Conservation (phyloP, 139 green algal species). For the Tetradesmus lagerheimii region DNA sequence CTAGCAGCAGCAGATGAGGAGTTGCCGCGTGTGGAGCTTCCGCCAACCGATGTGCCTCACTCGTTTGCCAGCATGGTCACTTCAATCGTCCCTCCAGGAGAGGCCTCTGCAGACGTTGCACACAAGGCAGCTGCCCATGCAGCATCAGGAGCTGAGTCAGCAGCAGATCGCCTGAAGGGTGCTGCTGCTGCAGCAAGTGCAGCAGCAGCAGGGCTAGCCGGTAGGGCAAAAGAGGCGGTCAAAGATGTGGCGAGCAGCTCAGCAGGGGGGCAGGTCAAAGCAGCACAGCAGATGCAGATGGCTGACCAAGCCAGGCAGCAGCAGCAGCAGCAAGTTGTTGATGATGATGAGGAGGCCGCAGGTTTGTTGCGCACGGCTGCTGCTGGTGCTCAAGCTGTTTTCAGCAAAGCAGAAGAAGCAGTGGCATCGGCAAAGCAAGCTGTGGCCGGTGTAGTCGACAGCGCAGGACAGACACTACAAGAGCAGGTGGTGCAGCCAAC, state of each 20-base stretch:
- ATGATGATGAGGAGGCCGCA: not conserved
- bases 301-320: not conserved
- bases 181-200: not conserved
- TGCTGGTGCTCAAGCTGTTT: not conserved
- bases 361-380: not conserved
- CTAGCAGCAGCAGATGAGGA: not conserved
- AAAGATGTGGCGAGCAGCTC: not conserved
- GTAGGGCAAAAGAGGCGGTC: not conserved
- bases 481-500: constrained; percentile 14
- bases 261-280: not conserved
- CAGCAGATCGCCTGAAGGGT: not conserved
- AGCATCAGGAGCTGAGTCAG: not conserved
- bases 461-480: not conserved
- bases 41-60: not conserved
- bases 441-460: not conserved
- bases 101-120: not conserved
- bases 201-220: not conserved
- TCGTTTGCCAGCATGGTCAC: not conserved
- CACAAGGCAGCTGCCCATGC: not conserved
- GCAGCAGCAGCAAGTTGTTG: not conserved
- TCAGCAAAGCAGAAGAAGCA: not conserved
- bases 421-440: not conserved
- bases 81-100: not conserved
- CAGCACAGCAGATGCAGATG: constrained; percentile 1
- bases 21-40: not conserved